Base-by-base conservation (phyloP, 106 monocot genomes). In the Dactylorhiza incarnata region DNA sequence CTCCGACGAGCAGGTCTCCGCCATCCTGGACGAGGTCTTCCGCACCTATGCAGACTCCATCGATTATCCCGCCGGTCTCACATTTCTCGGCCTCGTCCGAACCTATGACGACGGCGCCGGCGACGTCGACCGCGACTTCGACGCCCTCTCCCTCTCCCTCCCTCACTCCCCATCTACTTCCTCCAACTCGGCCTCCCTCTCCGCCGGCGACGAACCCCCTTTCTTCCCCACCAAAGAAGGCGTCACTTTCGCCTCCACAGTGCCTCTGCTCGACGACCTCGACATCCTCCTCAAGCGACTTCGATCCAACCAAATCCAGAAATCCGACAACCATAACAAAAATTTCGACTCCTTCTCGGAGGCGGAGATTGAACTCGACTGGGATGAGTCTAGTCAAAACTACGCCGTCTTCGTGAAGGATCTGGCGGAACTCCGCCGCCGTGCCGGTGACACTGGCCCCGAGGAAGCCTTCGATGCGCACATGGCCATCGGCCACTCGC, bases 21-120 rank as follows among this genome's bases (percentile, higher is more conserved):
- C 88, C 78, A 91, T 94, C 84, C 90, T 94, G 68, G 94, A 91
- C 85, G 94, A 90, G 78, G 94, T 91, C 46, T 94, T 94, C 81
- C 94, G 91, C 61, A 88, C 90, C 68, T 94, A 94, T 83, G 44
- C 86, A 74, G 84, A 84, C 45, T 82, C 77, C 84, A 78, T 86
- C 78, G 63, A 61, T 51, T 68, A 83, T 10, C 43, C 45, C 78
- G n/a, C 56, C 51, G 87, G 87, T n/a, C 83, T 90, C 59, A 70
- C 90, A 62, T 74, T 83, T 55, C 48, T 49, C n/a, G 87, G 87
- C 25, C 78, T 87, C 75, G 72, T 87, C 71, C 81, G 87, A n/a
- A 87, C 87, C 76, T 87, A 90, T 66, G 90, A 90, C 78, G 90
- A 90, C 79, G 90, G 90, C 71, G 90, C 90, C 68, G 90, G 90